Conservation (phyloP, 495 filamentous ascomycete species). For the Symbiotaphrina buchneri region DNA sequence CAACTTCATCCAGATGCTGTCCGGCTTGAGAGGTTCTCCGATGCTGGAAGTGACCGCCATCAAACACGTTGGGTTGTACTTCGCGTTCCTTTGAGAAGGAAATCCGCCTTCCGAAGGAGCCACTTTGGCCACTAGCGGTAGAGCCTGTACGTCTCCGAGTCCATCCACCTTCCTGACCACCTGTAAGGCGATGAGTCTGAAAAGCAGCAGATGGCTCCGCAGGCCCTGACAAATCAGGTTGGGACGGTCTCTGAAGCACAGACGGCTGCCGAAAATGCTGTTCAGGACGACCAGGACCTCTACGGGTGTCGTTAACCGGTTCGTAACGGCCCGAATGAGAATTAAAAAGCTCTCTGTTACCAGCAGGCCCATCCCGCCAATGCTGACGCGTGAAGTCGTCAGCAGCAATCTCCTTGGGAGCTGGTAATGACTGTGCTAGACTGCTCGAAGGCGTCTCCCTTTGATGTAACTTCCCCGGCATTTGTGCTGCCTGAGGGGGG, state of each 20-base stretch:
- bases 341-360: constrained; percentile 67
- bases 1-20: too few species aligned
- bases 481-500: constrained; percentile 7
- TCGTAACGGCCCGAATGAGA: constrained; percentile 89
- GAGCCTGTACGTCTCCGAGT: constrained; percentile 54
- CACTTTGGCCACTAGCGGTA: constrained; percentile 87
- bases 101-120: constrained; percentile 34
- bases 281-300: constrained; percentile 45
- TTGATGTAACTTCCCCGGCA: constrained; percentile 9
- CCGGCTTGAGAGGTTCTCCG: too few species aligned
- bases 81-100: constrained; percentile 27
- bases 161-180: constrained; percentile 44
- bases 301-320: constrained; percentile 54
- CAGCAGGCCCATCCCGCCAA: constrained; percentile 49
- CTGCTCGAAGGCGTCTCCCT: constrained; percentile 16
- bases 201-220: constrained; percentile 86
- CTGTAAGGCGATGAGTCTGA: constrained; percentile 46
- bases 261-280: constrained; percentile 46
- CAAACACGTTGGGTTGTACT: too few species aligned
- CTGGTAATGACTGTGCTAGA: constrained; percentile 18
- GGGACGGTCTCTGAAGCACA: constrained; percentile 49
- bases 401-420: constrained; percentile 68
- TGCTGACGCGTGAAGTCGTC: constrained; percentile 81
- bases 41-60: too few species aligned
- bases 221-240: constrained; percentile 37